Conservation (phyloP, 2,329 filamentous ascomycete species). For the Nannizziopsis arthrosporioides region DNA sequence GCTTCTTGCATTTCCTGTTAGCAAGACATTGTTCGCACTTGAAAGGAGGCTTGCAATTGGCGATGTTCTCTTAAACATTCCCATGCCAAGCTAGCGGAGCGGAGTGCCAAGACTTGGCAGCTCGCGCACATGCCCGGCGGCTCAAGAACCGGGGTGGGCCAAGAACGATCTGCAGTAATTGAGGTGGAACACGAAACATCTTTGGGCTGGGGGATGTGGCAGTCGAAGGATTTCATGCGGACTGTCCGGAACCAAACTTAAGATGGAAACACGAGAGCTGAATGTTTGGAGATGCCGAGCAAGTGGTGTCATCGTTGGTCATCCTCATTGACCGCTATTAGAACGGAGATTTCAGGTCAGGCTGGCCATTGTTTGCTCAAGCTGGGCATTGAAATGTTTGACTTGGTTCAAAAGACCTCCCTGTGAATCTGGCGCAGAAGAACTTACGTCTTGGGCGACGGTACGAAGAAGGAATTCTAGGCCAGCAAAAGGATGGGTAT, state of each 20-base stretch:
- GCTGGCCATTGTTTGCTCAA: conserved; percentile 21
- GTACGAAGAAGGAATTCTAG: conserved; percentile 35
- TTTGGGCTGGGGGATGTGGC: too few relatives aligned
- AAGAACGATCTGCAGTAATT: neutral
- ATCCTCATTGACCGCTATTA: too few relatives aligned
- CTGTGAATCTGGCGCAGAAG: conserved; percentile 26
- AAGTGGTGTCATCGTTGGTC: too few relatives aligned
- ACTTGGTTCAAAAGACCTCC: conserved; percentile 34
- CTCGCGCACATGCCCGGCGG: neutral
- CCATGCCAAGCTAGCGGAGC: neutral
- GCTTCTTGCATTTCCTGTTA: neutral
- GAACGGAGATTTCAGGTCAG: too few relatives aligned
- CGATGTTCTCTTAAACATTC: neutral
- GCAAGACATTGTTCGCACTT: neutral
- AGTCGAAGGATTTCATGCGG: too few relatives aligned
- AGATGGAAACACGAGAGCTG: too few relatives aligned
- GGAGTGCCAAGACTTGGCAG: neutral
- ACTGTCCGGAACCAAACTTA: too few relatives aligned
- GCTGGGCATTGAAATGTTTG: conserved; percentile 33
- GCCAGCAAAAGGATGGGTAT: conserved; percentile 22
- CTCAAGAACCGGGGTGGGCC: neutral
- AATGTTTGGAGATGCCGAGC: too few relatives aligned
- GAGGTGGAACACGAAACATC: too few relatives aligned
- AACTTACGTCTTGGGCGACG: conserved; percentile 33
- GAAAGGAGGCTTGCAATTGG: too few relatives aligned